Evolutionary conservation across 2,329 filamentous ascomycete species (phyloP).

Genomic region (Dendryphion nanum): DNA sequence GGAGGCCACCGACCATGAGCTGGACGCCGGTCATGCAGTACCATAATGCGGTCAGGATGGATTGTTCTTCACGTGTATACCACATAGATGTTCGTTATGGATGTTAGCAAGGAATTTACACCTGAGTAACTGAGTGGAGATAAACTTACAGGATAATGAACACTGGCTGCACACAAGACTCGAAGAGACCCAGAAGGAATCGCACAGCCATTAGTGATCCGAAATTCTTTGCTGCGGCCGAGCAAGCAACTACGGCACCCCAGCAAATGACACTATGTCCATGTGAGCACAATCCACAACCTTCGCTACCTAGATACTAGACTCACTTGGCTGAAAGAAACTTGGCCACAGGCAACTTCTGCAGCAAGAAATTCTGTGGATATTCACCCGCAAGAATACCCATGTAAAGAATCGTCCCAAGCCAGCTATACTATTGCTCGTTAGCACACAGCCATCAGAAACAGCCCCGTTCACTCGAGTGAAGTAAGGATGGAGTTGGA

Average conservation of each 20-base stretch:
- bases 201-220: slow-evolving; percentile 22
- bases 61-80: slow-evolving; percentile 23
- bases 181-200: slow-evolving; percentile 33
- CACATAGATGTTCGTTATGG: slow-evolving; percentile 24
- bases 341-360: slow-evolving; percentile 10
- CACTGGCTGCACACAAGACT: slow-evolving; percentile 27
- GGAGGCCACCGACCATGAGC: slow-evolving; percentile 41
- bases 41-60: slow-evolving; percentile 18
- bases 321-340: slow-evolving; percentile 23
- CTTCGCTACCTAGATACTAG: too few relatives aligned
- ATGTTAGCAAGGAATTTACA: slow-evolving; percentile 5
- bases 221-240: slow-evolving; percentile 25
- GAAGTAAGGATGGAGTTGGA: slow-evolving; percentile 1
- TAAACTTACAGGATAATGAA: slow-evolving; percentile 21
- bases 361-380: slow-evolving; percentile 13
- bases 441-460: slow-evolving; percentile 11
- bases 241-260: slow-evolving; percentile 25
- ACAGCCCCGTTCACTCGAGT: slow-evolving; percentile 7
- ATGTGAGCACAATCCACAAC: too few relatives aligned
- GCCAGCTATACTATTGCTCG: slow-evolving; percentile 56
- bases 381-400: slow-evolving; percentile 14
- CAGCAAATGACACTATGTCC: slow-evolving; percentile 31
- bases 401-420: slow-evolving; percentile 57
- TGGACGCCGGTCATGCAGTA: slow-evolving; percentile 40
- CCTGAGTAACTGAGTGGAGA: background rate